phyloP scores from a whole-genome alignment of 2,329 filamentous ascomycete genomes.

The Arthrobotrys musiformis region DNA sequence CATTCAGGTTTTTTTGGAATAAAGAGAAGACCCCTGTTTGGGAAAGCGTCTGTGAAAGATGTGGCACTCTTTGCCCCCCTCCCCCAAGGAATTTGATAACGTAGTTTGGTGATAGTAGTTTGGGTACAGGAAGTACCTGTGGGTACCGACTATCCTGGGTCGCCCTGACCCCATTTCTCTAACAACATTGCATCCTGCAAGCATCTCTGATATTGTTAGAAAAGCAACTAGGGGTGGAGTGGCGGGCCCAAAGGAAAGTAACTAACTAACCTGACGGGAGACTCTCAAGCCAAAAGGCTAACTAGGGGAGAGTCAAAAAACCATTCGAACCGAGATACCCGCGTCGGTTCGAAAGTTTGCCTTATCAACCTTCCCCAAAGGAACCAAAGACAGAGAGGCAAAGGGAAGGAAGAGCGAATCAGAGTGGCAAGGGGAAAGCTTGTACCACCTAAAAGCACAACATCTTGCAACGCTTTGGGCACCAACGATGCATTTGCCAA shows the following conservation, averaged over 20 bases:
- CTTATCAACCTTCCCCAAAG: constrained; percentile 41
- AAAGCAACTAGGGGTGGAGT: constrained; percentile 20
- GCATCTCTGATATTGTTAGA: constrained; percentile 32
- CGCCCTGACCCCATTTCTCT: constrained; percentile 43
- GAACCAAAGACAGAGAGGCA: neutral
- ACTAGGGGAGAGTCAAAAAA: neutral
- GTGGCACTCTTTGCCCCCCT: constrained; percentile 20
- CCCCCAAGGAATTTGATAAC: constrained; percentile 37
- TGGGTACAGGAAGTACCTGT: constrained; percentile 31
- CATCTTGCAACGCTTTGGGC: constrained; percentile 46
- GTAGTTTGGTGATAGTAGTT: constrained; percentile 35
- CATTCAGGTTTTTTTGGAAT: constrained; percentile 14
- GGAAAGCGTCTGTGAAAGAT: constrained; percentile 17
- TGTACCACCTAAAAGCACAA: constrained; percentile 51
- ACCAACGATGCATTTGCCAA: constrained; percentile 2
- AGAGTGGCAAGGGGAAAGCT: constrained; percentile 14
- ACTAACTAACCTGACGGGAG: too few relatives aligned
- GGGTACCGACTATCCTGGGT: constrained; percentile 24
- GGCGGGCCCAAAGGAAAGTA: constrained; percentile 9
- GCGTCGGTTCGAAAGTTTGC: constrained; percentile 36
- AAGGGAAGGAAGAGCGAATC: constrained; percentile 5
- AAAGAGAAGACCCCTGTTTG: constrained; percentile 19
- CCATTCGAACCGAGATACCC: constrained; percentile 42
- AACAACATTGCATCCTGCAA: constrained; percentile 39
- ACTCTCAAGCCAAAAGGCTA: neutral